phyloP scores from a whole-genome alignment of 2,329 filamentous ascomycete genomes.

The Penicillium janthinellum region DNA sequence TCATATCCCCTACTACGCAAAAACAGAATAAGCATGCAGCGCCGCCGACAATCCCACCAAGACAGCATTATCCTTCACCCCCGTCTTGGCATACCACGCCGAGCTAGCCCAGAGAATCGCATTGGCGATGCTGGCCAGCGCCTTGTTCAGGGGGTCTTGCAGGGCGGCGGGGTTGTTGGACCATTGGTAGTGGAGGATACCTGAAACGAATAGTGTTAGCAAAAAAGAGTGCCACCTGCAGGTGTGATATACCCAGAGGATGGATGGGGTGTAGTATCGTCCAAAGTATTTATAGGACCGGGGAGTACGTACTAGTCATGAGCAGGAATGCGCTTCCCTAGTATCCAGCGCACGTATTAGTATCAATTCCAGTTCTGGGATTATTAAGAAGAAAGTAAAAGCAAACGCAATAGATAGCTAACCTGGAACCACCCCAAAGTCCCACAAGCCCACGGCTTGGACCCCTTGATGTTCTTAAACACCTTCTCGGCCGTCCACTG shows the following conservation, averaged over 20 bases:
- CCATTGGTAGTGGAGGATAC: slow-evolving; percentile 33
- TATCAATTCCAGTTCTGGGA: background rate
- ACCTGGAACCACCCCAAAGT: slow-evolving; percentile 47
- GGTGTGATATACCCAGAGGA: no score
- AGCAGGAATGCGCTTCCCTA: slow-evolving; percentile 32
- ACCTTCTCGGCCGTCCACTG: slow-evolving; percentile 29
- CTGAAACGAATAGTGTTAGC: slow-evolving; percentile 7
- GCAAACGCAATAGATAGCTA: slow-evolving; percentile 7
- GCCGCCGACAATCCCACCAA: slow-evolving; percentile 26
- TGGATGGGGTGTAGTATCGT: no score
- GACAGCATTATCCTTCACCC: slow-evolving; percentile 27
- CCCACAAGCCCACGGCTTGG: slow-evolving; percentile 25
- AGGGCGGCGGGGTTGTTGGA: slow-evolving; percentile 24
- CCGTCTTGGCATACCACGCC: slow-evolving; percentile 33
- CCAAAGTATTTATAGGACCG: background rate
- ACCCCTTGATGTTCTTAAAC: slow-evolving; percentile 27
- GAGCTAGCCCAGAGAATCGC: slow-evolving; percentile 32
- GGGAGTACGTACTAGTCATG: slow-evolving; percentile 21
- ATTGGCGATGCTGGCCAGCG: slow-evolving; percentile 31
- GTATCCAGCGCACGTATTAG: background rate
- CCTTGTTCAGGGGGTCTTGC: slow-evolving; percentile 33
- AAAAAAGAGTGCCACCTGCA: background rate
- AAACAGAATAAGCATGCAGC: slow-evolving; percentile 28
- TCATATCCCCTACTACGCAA: background rate
- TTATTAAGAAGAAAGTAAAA: no score